Percentiles rank a stretch among this genome's conserved stretches.
Conservation (phyloP, 805 yeast genomes). For the Zygosaccharomyces siamensis region DNA sequence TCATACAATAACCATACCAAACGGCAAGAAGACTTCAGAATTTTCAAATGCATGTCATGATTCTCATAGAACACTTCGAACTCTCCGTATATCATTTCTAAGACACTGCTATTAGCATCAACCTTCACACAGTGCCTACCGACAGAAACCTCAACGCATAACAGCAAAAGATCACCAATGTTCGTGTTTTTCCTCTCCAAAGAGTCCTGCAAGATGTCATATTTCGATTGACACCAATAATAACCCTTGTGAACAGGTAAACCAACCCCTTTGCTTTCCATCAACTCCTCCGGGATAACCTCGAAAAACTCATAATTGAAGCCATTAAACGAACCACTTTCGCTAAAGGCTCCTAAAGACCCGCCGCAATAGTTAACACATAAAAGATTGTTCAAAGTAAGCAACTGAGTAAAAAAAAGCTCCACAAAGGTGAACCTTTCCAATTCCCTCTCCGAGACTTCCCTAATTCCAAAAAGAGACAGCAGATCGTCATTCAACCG, state of each 20-base stretch:
- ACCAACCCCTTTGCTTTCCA: background rate
- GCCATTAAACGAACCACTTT: slow-evolving; percentile 6
- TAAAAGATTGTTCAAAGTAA: slow-evolving; percentile 12
- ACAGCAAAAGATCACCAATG: background rate
- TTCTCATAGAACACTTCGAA: slow-evolving; percentile 2
- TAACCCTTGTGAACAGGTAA: background rate
- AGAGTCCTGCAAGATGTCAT: background rate
- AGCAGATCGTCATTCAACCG: slow-evolving; percentile 3
- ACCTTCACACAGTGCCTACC: slow-evolving; percentile 10
- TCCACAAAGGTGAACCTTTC: slow-evolving; percentile 13
- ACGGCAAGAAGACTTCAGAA: slow-evolving; percentile 13
- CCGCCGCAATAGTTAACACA: slow-evolving; percentile 9
- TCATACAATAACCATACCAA: slow-evolving; percentile 14
- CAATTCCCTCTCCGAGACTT: background rate
- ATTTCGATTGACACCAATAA: slow-evolving; percentile 10
- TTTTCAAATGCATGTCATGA: slow-evolving; percentile 9
- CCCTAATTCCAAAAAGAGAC: background rate
- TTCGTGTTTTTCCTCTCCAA: background rate
- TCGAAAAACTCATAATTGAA: slow-evolving; percentile 9
- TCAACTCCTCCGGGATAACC: slow-evolving; percentile 1
- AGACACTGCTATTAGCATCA: background rate
- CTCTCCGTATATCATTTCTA: slow-evolving; percentile 7
- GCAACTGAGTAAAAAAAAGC: slow-evolving; percentile 14
- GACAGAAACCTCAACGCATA: slow-evolving; percentile 5
- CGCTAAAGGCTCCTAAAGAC: background rate